Evolutionary conservation across 768 basidiomycete genomes (phyloP), one percentile per base, ranked within the genome.

Genomic region (Lactarius deliciosus): DNA sequence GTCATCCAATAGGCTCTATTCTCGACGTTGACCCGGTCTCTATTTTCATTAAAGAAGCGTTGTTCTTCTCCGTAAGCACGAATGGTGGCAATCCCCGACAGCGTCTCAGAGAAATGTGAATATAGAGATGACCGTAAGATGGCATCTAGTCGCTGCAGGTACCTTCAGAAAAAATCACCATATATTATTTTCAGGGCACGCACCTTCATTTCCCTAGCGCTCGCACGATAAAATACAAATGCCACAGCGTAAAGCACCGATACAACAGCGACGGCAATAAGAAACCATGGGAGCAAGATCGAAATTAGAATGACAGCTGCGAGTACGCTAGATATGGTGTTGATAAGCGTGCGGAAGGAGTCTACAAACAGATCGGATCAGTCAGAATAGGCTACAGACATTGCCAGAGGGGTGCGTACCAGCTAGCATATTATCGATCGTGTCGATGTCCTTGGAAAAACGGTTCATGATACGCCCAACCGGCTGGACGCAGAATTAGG

Each of bases 1-100:
- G 91, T 92, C 69, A 96, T 77, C 87, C 89, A 94, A 75, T 95
- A 96, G 2, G 94, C 94, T 45, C 89, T 83, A 73, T 96, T 95
- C 77, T 98, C 95, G 30, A 90, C 77, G 69, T 97, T 89, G 32
- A 94, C 81, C n/a, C 86, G 80, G 20, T 82, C 79, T 68, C 87
- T 79, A 71, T 96, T 98, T 65, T 93, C 90, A 7, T 76, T 75
- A 54, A 82, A 77, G 81, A 97, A 98, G 16, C 94, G 83, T 2
- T 86, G 80, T 3, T 82, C 75, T 74, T 92, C 95, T 11, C 89
- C 88, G 68, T 96, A 97, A 0, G 94, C 93, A 34, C 94, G 86
- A 60, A 96, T 94, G 9, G 93, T 95, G 1, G 91, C 83, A 47
- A 96, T 76, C 20, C 96, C 96, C 11, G 89, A 88, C 15, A 97